Evolutionary conservation across 306 rosid species (phyloP).

Genomic region (Ceratonia siliqua): DNA sequence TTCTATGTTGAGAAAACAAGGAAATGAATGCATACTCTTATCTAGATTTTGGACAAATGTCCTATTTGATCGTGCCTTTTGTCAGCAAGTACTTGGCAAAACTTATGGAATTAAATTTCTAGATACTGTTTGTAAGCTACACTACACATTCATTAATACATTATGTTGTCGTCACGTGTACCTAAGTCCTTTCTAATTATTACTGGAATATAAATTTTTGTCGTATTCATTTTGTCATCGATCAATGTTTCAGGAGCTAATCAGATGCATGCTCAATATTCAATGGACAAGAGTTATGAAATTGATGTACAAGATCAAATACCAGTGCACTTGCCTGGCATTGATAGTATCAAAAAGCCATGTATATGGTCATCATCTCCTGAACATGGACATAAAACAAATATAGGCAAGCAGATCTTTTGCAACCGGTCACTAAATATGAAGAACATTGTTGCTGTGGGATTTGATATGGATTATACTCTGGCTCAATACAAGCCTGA

Average conservation of each 20-base stretch:
- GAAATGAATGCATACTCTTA: neutral
- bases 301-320: conserved; percentile 35
- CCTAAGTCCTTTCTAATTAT: neutral
- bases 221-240: neutral
- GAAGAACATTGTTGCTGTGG: conserved; percentile 92
- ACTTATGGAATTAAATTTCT: neutral
- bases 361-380: conserved; percentile 74
- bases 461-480: conserved; percentile 99
- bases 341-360: conserved; percentile 44
- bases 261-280: conserved; percentile 39
- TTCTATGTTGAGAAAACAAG: neutral
- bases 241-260: conserved; percentile 40
- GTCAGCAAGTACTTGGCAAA: neutral
- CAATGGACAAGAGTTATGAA: conserved; percentile 45
- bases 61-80: neutral
- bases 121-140: neutral
- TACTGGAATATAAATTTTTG: neutral
- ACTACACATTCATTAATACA: neutral
- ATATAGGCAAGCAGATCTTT: conserved; percentile 76
- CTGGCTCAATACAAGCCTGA: conserved; percentile 97
- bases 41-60: neutral
- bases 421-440: conserved; percentile 94
- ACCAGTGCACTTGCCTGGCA: conserved; percentile 34
- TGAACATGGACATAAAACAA: conserved; percentile 55
- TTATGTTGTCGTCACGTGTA: neutral